phyloP scores from a whole-genome alignment of 495 filamentous ascomycete genomes.

The Podospora pseudocomata region DNA sequence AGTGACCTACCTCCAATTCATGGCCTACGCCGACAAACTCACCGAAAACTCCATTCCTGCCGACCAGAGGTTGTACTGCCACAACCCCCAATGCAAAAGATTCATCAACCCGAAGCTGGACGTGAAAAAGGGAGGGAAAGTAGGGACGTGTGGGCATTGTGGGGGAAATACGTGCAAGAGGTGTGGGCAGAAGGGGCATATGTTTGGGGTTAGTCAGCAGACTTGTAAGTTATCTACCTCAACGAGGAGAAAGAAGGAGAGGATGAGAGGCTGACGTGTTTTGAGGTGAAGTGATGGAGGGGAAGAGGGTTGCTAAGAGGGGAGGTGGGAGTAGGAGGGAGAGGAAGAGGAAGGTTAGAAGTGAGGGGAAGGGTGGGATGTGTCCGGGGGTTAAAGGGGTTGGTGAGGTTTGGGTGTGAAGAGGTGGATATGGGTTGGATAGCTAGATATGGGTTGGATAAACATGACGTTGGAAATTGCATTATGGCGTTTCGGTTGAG shows the following conservation, averaged over 20 bases:
- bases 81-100: slow-evolving; percentile 15
- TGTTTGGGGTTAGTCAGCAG: slow-evolving; percentile 7
- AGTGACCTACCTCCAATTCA: slow-evolving; percentile 14
- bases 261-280: neutral
- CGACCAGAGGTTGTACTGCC: slow-evolving; percentile 14
- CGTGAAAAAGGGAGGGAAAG: neutral
- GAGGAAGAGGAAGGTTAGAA: slow-evolving; percentile 1
- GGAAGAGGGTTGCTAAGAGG: neutral
- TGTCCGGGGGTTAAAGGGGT: neutral
- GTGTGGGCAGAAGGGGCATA: slow-evolving; percentile 12
- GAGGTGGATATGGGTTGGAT: neutral
- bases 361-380: slow-evolving; percentile 11
- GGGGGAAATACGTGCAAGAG: slow-evolving; percentile 9
- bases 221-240: neutral
- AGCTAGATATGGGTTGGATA: neutral
- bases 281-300: neutral
- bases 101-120: slow-evolving; percentile 9
- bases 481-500: neutral
- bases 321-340: neutral
- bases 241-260: neutral
- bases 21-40: slow-evolving; percentile 18
- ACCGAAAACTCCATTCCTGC: slow-evolving; percentile 7
- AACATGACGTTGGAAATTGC: neutral
- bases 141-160: slow-evolving; percentile 4
- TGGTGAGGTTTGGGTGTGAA: neutral